phyloP scores from a whole-genome alignment of 768 basidiomycete species.

The Crassisporium funariophilum region DNA sequence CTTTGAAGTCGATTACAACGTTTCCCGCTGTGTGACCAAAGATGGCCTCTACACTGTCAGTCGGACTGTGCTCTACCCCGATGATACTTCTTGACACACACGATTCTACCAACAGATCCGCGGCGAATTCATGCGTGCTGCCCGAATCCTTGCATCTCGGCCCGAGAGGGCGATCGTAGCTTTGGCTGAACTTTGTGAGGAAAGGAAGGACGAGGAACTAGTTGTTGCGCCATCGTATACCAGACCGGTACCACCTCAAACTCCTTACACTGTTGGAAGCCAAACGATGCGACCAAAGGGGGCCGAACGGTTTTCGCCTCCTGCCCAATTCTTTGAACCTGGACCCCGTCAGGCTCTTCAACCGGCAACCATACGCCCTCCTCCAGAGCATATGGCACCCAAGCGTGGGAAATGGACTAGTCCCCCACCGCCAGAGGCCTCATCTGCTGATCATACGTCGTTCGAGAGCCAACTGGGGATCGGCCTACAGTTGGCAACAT shows the following conservation, averaged over 20 bases:
- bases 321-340: constrained; percentile 50
- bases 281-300: constrained; percentile 56
- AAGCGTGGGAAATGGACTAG: constrained; percentile 83
- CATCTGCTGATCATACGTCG: constrained; percentile 61
- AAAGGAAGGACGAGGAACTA: constrained; percentile 72
- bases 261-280: constrained; percentile 68
- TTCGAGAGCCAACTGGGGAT: constrained; percentile 71
- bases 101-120: constrained; percentile 67
- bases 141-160: constrained; percentile 76
- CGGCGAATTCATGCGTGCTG: constrained; percentile 97
- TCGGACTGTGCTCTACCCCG: constrained; percentile 5
- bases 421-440: constrained; percentile 78
- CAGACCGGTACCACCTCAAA: constrained; percentile 62
- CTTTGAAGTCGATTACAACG: constrained; percentile 96
- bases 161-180: constrained; percentile 82
- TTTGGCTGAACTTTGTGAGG: constrained; percentile 89
- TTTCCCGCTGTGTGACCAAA: constrained; percentile 93
- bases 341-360: constrained; percentile 31
- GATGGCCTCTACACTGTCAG: constrained; percentile 93
- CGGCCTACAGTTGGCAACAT: constrained; percentile 69
- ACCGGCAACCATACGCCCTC: constrained; percentile 40
- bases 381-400: constrained; percentile 80
- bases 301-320: constrained; percentile 57
- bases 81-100: constrained; percentile 9
- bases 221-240: constrained; percentile 51